Evolutionary conservation across 352 stramenopile species (phyloP).

Genomic region (Plasmopara muralis): DNA sequence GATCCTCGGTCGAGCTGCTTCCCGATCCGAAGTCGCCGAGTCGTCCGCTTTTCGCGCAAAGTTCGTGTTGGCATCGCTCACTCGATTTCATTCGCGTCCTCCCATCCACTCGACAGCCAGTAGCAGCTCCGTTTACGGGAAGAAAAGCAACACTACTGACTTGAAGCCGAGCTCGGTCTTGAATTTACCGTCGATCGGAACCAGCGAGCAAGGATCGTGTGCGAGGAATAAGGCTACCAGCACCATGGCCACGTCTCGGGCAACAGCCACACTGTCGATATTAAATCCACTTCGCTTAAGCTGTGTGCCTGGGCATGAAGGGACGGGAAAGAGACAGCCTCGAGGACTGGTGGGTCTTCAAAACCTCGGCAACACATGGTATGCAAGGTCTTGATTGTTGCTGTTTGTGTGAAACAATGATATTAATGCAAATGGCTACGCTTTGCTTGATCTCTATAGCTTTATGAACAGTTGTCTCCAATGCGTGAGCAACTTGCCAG

Average conservation of each 20-base stretch:
- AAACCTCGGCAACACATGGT: slow-evolving; percentile 81
- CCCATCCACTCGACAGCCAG: slow-evolving; percentile 29
- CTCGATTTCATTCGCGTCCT: slow-evolving; percentile 30
- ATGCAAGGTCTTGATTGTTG: slow-evolving; percentile 2
- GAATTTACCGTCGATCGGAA: slow-evolving; percentile 18
- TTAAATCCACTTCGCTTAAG: too few relatives aligned
- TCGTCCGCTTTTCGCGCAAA: slow-evolving; percentile 24
- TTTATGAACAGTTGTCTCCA: slow-evolving; percentile 88
- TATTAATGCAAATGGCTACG: not conserved
- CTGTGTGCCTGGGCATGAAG: not conserved
- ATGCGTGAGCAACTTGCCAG: slow-evolving; percentile 65
- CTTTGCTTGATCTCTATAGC: slow-evolving; percentile 20
- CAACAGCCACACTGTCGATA: too few relatives aligned
- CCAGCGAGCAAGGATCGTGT: slow-evolving; percentile 2
- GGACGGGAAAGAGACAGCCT: slow-evolving; percentile 25
- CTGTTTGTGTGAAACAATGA: too few relatives aligned
- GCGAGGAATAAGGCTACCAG: slow-evolving; percentile 13
- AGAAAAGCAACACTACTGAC: slow-evolving; percentile 13
- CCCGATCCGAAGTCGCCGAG: slow-evolving; percentile 20
- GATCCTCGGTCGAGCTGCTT: slow-evolving; percentile 26
- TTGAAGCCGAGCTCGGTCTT: slow-evolving; percentile 10
- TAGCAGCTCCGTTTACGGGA: slow-evolving; percentile 14
- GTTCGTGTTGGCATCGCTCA: slow-evolving; percentile 37
- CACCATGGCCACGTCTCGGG: too few relatives aligned
- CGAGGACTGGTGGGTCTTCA: slow-evolving; percentile 56